Evolutionary conservation across 768 basidiomycete species (phyloP), one percentile per base, ranked within the genome.

Genomic region (Lactarius quietus): DNA sequence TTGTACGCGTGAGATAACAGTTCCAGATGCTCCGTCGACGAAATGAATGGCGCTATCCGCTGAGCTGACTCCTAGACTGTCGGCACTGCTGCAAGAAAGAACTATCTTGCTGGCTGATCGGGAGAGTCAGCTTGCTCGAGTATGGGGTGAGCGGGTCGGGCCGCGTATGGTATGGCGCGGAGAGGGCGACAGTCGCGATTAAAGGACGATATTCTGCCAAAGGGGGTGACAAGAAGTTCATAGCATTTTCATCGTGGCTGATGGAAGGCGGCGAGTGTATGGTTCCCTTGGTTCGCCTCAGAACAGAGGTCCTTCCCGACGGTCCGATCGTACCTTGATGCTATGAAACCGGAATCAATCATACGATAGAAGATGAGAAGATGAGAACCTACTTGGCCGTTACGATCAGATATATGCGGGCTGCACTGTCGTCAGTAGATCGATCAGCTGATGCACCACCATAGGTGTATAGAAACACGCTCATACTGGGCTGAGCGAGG

Each of bases 11-110:
- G 69, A 60, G 54, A 74, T 70, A 9, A 72, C 61, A 6, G 64
- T 63, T 20, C 71, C 73, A 5, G 73, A 73, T 10, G 53, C 45
- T 33, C 66, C 70, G 31, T 74, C 72, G 7, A 73, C 39, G 26
- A 72, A 61, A 20, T 71, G 69, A 31, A 73, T 53, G 1, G 63
- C 55, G 7, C 51, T 41, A 35, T 41, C 26, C 1, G 28, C 56
- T 14, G 26, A 52, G 60, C 57, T 48, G 36, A 52, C 26, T 29
- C 53, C 61, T 12, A 66, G 51, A 66, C 26, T 54, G 41, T 68
- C 29, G 60, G 63, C 18, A 20, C 57, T 57, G 70, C 61, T 36
- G 9, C 62, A 59, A 26, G 64, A 54, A 23, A 69, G 67, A 20
- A 35, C 43, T 17, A 57, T 43, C 14, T 29, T 58, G 26, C 61